A percentile compares a stretch with the other conserved stretches of the same genome.
These are phyloP conservation scores for Colletotrichum musae DNA, from an alignment of 2,329 filamentous ascomycete species.

Conservation along the genomic window DNA sequence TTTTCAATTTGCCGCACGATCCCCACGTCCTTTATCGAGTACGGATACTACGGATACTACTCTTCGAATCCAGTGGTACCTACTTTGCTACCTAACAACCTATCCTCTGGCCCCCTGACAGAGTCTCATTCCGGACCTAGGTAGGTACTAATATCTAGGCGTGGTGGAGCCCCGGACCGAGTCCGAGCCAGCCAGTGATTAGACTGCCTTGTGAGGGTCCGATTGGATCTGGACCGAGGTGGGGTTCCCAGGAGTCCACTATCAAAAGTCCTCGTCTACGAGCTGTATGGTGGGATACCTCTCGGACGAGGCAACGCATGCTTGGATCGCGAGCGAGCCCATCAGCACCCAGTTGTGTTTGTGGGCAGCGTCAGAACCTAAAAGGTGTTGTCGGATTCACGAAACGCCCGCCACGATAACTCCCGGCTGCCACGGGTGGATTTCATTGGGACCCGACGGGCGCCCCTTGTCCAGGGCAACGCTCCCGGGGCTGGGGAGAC, in stretches of 20 bases:
- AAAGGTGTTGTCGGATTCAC: slow-evolving; percentile 27
- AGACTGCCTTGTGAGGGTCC: no score
- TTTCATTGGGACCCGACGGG: no score
- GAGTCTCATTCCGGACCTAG: neutral
- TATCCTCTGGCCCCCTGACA: neutral
- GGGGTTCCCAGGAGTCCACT: no score
- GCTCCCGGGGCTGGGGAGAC: neutral
- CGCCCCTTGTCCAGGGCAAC: slow-evolving; percentile 1
- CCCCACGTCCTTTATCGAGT: no score
- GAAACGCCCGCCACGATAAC: neutral
- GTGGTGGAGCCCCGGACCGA: slow-evolving; percentile 5
- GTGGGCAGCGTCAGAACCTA: slow-evolving; percentile 33
- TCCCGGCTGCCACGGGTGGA: neutral
- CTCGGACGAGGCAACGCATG: slow-evolving; percentile 5
- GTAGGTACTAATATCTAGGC: neutral
- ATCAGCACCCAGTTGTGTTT: neutral
- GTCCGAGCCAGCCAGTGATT: slow-evolving; percentile 16
- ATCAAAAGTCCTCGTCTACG: no score
- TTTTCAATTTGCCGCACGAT: no score
- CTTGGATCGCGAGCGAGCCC: slow-evolving; percentile 10
- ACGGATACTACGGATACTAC: no score
- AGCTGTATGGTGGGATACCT: neutral
- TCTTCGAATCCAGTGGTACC: no score
- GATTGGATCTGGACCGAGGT: no score
- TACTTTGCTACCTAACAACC: no score